Evolutionary conservation across 1,284 basidiomycete genomes (phyloP), one percentile per base, ranked within the genome.

Genomic region (Ceratobasidium sp.): DNA sequence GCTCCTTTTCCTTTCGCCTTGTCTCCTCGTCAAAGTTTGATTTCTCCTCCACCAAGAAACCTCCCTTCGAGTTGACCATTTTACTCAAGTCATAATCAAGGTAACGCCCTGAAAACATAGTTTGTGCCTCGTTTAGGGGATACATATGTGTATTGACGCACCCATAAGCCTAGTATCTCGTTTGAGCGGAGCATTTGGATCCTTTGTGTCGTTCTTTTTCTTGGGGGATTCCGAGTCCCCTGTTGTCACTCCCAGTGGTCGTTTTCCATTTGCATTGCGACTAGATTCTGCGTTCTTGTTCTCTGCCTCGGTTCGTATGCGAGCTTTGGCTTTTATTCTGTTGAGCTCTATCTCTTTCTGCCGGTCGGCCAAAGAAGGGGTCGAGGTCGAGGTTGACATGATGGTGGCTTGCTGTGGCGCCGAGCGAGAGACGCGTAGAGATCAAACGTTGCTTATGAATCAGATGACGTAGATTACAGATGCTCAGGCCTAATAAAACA

Each of bases 61-160:
- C 97, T 73, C 96, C 96, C 83, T 96, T 94, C 3, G 95, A 93
- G 83, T 98, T 97, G 81, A 94, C 92, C 93, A 97, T 95, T 87
- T 97, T 98, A 23, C 94, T 94, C n/a, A 98, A 85, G 84, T 98
- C 96, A 90, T 98, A 98, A 80, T 98, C 96, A 81, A 96, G 96
- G 85, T 97, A 97, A 74, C 92, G 95, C 38, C 71, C 86, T 86
- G 33, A 67, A 38, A 12, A 59, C 62, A 35, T 27, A 50, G n/a
- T 23, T 44, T 48, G 57, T 8, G 52, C 23, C 27, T 14, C 60
- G 18, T 27, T n/a, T 14, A 3, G 7, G 50, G 20, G 16, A 48
- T 1, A 16, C 33, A 30, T 23, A 57, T 6, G 41, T 30, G 50
- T 10, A 48, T 30, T n/a, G 18, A 48, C 71, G 33, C 38, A 65